A percentile compares a stretch with the other conserved stretches of the same genome.
Evolutionary conservation across 2,329 filamentous ascomycete species (phyloP).

Genomic region (Penicillium sp.): DNA sequence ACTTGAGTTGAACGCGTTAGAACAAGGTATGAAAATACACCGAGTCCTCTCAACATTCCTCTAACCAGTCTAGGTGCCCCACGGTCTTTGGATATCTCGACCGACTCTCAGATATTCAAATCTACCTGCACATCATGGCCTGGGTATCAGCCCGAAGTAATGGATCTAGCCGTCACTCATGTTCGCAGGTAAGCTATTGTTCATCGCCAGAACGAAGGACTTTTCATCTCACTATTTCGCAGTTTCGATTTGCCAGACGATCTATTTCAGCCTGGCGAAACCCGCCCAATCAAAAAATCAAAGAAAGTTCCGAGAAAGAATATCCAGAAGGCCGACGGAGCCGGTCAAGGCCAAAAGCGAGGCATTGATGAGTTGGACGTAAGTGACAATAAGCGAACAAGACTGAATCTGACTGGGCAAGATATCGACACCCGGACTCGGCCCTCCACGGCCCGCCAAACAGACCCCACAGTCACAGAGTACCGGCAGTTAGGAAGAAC

Average conservation of each 20-base stretch:
- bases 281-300: slow-evolving; percentile 56
- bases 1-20: slow-evolving; percentile 72
- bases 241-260: slow-evolving; percentile 89
- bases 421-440: slow-evolving; percentile 25
- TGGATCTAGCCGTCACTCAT: slow-evolving; percentile 78
- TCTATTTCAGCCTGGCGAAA: slow-evolving; percentile 79
- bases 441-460: slow-evolving; percentile 13
- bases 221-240: slow-evolving; percentile 18
- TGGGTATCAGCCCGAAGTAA: slow-evolving; percentile 72
- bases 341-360: slow-evolving; percentile 41
- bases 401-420: slow-evolving; percentile 25
- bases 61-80: slow-evolving; percentile 37
- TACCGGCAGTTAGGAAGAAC: slow-evolving; percentile 28
- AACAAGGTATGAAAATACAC: slow-evolving; percentile 60
- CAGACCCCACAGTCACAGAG: slow-evolving; percentile 11
- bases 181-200: slow-evolving; percentile 71
- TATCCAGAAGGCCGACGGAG: slow-evolving; percentile 38
- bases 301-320: slow-evolving; percentile 52
- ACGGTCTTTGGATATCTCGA: slow-evolving; percentile 59
- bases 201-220: neutral
- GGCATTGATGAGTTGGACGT: slow-evolving; percentile 44
- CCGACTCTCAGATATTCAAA: slow-evolving; percentile 84
- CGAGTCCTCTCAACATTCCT: neutral
- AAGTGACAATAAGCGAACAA: slow-evolving; percentile 36
- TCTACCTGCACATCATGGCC: slow-evolving; percentile 74